phyloP scores from a whole-genome alignment of 495 filamentous ascomycete species.

The Trichoderma erinaceum region DNA sequence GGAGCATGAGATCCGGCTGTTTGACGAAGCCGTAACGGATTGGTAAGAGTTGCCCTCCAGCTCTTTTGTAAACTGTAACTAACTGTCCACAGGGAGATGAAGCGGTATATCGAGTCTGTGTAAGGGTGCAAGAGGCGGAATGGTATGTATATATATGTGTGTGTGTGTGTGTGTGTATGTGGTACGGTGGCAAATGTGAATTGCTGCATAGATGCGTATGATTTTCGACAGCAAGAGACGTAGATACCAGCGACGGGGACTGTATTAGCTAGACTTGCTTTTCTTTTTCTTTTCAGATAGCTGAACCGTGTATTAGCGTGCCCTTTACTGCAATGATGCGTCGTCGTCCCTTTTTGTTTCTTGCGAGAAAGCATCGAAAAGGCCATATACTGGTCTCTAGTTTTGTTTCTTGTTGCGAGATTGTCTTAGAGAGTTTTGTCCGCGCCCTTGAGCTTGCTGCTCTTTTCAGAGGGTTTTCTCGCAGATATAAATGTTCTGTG shows the following conservation, averaged over 20 bases:
- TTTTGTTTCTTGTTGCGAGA: not conserved
- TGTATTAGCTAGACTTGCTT: not conserved
- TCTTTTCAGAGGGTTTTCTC: not conserved
- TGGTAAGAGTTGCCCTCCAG: constrained; percentile 49
- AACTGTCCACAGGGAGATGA: constrained; percentile 49
- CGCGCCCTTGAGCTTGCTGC: not conserved
- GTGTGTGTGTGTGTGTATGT: no score
- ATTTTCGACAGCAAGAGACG: not conserved
- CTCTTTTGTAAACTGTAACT: constrained; percentile 12
- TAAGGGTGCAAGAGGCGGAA: constrained; percentile 23
- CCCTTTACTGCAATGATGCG: not conserved
- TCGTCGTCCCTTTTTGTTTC: not conserved
- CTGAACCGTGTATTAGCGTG: not conserved
- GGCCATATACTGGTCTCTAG: not conserved
- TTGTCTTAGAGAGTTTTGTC: not conserved
- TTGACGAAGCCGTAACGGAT: constrained; percentile 94
- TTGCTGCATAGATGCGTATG: not conserved
- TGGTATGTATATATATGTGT: not conserved
- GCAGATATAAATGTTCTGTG: constrained; percentile 16
- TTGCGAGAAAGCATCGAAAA: not conserved
- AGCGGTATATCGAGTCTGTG: constrained; percentile 68
- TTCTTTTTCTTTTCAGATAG: not conserved
- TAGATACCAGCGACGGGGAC: constrained; percentile 3
- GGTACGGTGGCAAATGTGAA: not conserved
- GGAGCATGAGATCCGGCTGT: constrained; percentile 82